Conservation (phyloP, 78 protist species). For the Dictyostelium discoideum region DNA sequence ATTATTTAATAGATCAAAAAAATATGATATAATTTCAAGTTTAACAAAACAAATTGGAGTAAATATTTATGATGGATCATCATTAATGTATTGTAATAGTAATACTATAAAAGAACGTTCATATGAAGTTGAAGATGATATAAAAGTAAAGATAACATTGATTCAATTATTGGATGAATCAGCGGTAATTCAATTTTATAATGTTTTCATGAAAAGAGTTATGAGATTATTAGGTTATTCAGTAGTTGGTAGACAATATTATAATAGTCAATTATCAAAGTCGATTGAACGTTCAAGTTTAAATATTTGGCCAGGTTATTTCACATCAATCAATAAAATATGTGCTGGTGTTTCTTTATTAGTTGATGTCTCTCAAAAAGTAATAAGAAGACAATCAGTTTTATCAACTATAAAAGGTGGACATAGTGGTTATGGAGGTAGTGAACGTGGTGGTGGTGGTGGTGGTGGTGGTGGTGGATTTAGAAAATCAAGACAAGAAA, state of each 20-base stretch:
- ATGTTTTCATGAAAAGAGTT: not conserved
- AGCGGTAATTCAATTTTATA: not conserved
- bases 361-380: slow-evolving; percentile 32
- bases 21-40: not conserved
- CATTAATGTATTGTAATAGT: slow-evolving; percentile 4
- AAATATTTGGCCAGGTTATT: slow-evolving; percentile 56
- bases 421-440: not conserved
- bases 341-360: slow-evolving; percentile 20
- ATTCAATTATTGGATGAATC: not conserved
- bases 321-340: not conserved
- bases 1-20: not conserved
- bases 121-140: not conserved
- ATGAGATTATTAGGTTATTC: slow-evolving; percentile 6
- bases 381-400: not conserved
- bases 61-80: not conserved
- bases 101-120: not conserved
- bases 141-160: not conserved
- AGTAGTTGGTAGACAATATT: slow-evolving; percentile 35
- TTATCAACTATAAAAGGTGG: not conserved
- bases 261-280: not conserved
- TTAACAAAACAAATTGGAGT: not conserved
- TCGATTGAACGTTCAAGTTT: slow-evolving; percentile 25
- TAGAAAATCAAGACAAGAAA: not conserved
- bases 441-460: not conserved
- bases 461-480: not conserved